Percentiles rank a stretch among this genome's conserved stretches.
Conservation (phyloP, 2,329 filamentous ascomycete genomes). For the Cladosporium sp. region DNA sequence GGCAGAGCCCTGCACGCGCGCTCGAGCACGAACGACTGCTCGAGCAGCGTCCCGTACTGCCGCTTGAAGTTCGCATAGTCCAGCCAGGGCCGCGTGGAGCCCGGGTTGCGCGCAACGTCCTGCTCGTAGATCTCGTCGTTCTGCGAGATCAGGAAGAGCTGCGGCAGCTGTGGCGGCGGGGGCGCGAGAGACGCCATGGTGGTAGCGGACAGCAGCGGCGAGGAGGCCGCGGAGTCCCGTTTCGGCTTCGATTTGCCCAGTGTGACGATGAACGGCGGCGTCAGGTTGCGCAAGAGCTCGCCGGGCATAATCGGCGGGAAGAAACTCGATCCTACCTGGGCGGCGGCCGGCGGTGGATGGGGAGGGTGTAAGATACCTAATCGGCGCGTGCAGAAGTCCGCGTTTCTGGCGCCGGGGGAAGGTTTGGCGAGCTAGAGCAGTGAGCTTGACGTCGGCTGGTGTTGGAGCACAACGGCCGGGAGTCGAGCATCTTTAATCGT, state of each 20-base stretch:
- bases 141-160: slow-evolving; percentile 55
- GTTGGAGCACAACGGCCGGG: no score
- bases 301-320: slow-evolving; percentile 37
- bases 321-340: slow-evolving; percentile 1
- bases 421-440: neutral
- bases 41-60: slow-evolving; percentile 74
- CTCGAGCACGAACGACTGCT: slow-evolving; percentile 85
- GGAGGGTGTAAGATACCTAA: neutral
- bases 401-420: neutral
- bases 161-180: slow-evolving; percentile 17
- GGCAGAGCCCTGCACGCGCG: slow-evolving; percentile 84
- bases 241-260: slow-evolving; percentile 21
- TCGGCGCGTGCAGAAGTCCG: neutral
- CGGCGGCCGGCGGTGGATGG: slow-evolving; percentile 3
- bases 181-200: slow-evolving; percentile 1
- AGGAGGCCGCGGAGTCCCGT: slow-evolving; percentile 2
- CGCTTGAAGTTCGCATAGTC: slow-evolving; percentile 88
- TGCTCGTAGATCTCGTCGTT: slow-evolving; percentile 96
- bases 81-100: slow-evolving; percentile 88
- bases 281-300: slow-evolving; percentile 39
- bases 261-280: slow-evolving; percentile 23
- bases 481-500: no score
- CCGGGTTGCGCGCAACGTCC: slow-evolving; percentile 79
- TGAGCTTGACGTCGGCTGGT: slow-evolving; percentile 5
- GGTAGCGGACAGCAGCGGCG: neutral